Evolutionary conservation across 768 basidiomycete species (phyloP), one percentile per base, ranked within the genome.

Genomic region (Russula compacta): DNA sequence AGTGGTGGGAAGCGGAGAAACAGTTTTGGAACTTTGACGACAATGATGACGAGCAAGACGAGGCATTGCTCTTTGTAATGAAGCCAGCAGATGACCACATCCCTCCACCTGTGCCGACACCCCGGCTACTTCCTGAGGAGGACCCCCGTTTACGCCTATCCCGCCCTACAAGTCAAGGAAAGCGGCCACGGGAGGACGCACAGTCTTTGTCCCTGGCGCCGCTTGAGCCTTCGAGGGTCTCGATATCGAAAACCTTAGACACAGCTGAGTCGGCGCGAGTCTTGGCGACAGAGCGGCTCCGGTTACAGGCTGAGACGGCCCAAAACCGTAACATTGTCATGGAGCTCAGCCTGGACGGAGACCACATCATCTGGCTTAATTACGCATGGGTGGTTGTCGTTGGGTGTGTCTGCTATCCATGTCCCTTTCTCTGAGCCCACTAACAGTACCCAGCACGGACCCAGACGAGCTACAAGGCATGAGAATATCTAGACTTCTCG

Each of bases 1-100:
- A 98, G 70, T 99, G 97, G 95, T 98, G 94, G 93, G 95, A 97
- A 73, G 97, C 97, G 11, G 95, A 98, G 77, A 95, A 95, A 70
- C 92, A 95, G 67, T 99, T 99, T 73, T 99, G 97, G 97, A 97
- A 97, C 69, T 98, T 98, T 71, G 90, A 95, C 69, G 91, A 92
- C 70, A 87, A 89, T 63, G 89, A 89, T 48, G 86, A 91, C 61
- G 92, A 93, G 67, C 85, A 89, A 70, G 88, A 92, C 58, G 95
- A 98, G 66, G 92, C 92, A 1, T 76, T 98, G 53, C 83, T 87
- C 66, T 98, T 98, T 69, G 92, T 98, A 58, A 87, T 93, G 72
- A 97, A 95, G 72, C 87, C 95, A 0, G 83, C 81, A 19, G 87
- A 86, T 40, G 89, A 91, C 36, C 74, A 60, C 65, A 74, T 60